Evolutionary conservation across 108 stramenopile genomes (phyloP).

Genomic region (Aureococcus anophagefferens): DNA sequence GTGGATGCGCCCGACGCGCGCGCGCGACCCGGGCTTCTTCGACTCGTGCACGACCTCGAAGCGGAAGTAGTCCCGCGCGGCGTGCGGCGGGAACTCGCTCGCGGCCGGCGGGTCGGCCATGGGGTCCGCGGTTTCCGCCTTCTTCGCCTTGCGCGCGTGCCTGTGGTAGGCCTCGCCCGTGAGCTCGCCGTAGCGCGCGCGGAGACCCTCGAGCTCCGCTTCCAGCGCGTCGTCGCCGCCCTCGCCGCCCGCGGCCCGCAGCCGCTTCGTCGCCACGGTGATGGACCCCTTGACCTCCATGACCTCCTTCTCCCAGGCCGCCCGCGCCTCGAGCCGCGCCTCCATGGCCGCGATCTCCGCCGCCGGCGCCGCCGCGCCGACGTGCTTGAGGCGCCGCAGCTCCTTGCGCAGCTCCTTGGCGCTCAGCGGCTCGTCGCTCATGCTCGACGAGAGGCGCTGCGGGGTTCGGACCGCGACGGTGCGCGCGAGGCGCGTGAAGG

Average conservation of each 20-base stretch:
- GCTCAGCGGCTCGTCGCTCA: too few species aligned
- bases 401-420: too few species aligned
- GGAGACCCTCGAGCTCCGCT: neutral
- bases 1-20: constrained; percentile 64
- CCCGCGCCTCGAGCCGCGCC: neutral
- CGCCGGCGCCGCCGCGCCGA: too few species aligned
- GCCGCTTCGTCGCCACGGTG: neutral
- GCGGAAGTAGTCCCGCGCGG: constrained; percentile 56
- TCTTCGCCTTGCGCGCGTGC: neutral
- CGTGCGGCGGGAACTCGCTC: constrained; percentile 36
- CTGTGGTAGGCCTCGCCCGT: neutral
- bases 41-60: constrained; percentile 75
- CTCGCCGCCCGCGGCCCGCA: neutral
- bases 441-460: too few species aligned
- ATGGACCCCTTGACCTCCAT: neutral
- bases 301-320: neutral
- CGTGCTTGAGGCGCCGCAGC: too few species aligned
- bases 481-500: too few species aligned
- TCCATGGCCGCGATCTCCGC: neutral
- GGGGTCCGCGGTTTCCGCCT: neutral
- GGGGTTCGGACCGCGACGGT: too few species aligned
- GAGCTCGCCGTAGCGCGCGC: neutral
- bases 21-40: constrained; percentile 44
- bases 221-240: too few species aligned
- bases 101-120: constrained; percentile 3